Base-by-base conservation (phyloP, 1,284 basidiomycete genomes). In the Melampsora occidentalis region DNA sequence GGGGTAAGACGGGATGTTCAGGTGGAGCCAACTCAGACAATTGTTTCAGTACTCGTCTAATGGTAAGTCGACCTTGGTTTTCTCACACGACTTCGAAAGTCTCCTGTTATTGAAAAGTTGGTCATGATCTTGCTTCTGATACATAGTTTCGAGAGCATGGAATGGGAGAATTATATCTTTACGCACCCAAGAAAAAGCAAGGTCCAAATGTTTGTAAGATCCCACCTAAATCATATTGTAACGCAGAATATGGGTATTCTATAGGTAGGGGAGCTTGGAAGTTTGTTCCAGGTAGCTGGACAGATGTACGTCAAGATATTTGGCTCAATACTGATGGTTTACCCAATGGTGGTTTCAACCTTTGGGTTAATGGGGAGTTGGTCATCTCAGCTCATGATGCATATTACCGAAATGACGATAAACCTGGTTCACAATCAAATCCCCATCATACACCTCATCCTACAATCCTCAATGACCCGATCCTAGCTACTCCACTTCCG, bases 151-250 rank as follows among this genome's bases (percentile, higher is more conserved):
- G 83, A 42, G 51, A 79, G 1, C 77, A 80, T 3, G 79, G 81
- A n/a, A 77, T 76, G 10, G 83, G 83, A 2, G 83, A 84, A 69
- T 83, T 92, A 35, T 92, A 92, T 80, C 84, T 92, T 75, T 80
- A 80, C 39, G 61, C 79, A 1, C 79, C 79, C 1, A 78, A 80
- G 57, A 66, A 71, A 14, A 77, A 70, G 46, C 78, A 80, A 49
- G 79, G 79, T 39, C 49, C 57, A 0, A 71, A 59, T 5, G 1
- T 80, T 14, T 62, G 79, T 22, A 6, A 42, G 0, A 77, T 80
- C 1, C 77, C 77, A 5, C 79, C 80, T 5, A 71, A 78, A 20
- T 70, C 61, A 33, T 77, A 76, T 25, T 70, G 79, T 31, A 78
- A 80, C 57, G n/a, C 51, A 9, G 76, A 79, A n/a, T 79, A 80